phyloP scores from a whole-genome alignment of 805 yeast species.

The Saccharomycopsis sp. region DNA sequence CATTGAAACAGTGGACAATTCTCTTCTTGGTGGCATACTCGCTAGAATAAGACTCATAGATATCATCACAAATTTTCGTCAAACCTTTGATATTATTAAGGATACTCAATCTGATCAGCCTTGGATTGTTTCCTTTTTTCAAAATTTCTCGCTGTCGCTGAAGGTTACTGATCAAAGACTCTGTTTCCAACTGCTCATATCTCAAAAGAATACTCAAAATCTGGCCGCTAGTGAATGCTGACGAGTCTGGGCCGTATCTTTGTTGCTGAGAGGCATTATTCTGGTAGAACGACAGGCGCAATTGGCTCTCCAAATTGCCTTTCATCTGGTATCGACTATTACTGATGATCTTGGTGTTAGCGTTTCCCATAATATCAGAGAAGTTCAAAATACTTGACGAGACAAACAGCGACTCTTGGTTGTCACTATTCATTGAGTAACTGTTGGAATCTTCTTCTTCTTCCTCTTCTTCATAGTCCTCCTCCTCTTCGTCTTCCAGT shows the following conservation, averaged over 20 bases:
- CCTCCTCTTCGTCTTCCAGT: background rate
- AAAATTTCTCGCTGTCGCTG: background rate
- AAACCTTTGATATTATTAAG: background rate
- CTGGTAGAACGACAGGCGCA: background rate
- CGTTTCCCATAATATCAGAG: background rate
- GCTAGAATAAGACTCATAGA: background rate
- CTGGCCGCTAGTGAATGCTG: background rate
- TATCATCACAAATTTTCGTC: background rate
- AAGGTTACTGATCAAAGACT: background rate
- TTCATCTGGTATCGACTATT: background rate
- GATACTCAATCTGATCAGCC: background rate
- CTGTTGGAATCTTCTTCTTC: slow-evolving; percentile 1
- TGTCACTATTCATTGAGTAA: background rate
- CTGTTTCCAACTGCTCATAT: background rate
- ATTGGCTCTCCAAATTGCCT: slow-evolving; percentile 1
- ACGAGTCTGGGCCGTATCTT: background rate
- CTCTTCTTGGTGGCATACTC: slow-evolving; percentile 1
- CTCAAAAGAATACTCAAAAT: background rate
- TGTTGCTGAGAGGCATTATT: background rate
- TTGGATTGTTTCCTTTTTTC: background rate
- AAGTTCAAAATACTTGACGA: slow-evolving; percentile 1
- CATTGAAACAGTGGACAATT: slow-evolving; percentile 7
- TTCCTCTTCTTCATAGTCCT: background rate
- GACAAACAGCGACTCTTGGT: background rate
- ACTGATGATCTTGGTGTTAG: background rate